phyloP scores from a whole-genome alignment of 768 basidiomycete species.

The Lentinus tigrinus region DNA sequence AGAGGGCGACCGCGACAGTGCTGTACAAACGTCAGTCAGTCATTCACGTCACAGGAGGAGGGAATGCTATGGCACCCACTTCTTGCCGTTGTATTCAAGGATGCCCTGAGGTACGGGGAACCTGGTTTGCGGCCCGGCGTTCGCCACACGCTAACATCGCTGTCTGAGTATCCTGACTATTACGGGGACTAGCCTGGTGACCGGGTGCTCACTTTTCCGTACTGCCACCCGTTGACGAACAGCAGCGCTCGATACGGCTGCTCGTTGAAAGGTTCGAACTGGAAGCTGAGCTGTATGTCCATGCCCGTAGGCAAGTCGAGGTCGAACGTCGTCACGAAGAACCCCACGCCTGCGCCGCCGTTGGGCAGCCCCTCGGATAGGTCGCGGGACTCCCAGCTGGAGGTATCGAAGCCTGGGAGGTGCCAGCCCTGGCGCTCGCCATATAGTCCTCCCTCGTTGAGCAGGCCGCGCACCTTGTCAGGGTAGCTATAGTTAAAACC shows the following conservation, averaged over 20 bases:
- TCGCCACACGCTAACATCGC: slow-evolving; percentile 27
- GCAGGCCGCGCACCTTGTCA: slow-evolving; percentile 55
- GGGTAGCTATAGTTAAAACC: slow-evolving; percentile 50
- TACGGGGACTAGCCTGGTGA: not conserved
- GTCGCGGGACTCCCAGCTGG: slow-evolving; percentile 56
- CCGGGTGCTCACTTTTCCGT: slow-evolving; percentile 69
- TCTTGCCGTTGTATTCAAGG: slow-evolving; percentile 65
- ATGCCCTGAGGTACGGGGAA: slow-evolving; percentile 88
- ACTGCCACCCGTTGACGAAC: slow-evolving; percentile 89
- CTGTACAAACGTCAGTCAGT: slow-evolving; percentile 8
- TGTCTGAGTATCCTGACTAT: not conserved
- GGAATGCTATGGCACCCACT: slow-evolving; percentile 42
- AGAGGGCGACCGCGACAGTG: slow-evolving; percentile 56
- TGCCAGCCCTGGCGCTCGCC: slow-evolving; percentile 49
- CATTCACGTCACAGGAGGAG: not conserved
- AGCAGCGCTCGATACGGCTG: slow-evolving; percentile 72
- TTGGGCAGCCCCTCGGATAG: slow-evolving; percentile 59
- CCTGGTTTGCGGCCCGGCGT: slow-evolving; percentile 59
- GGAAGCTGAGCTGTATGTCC: slow-evolving; percentile 74
- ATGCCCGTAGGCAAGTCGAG: slow-evolving; percentile 55
- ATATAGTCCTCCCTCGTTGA: slow-evolving; percentile 46
- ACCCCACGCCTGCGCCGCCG: slow-evolving; percentile 67
- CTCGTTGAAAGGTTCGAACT: slow-evolving; percentile 51
- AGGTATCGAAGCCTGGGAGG: slow-evolving; percentile 57
- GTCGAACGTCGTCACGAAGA: slow-evolving; percentile 75